Percentiles rank a stretch among this genome's conserved stretches.
Evolutionary conservation across 2,329 filamentous ascomycete species (phyloP).

Genomic region (Teratosphaeria zuluensis): DNA sequence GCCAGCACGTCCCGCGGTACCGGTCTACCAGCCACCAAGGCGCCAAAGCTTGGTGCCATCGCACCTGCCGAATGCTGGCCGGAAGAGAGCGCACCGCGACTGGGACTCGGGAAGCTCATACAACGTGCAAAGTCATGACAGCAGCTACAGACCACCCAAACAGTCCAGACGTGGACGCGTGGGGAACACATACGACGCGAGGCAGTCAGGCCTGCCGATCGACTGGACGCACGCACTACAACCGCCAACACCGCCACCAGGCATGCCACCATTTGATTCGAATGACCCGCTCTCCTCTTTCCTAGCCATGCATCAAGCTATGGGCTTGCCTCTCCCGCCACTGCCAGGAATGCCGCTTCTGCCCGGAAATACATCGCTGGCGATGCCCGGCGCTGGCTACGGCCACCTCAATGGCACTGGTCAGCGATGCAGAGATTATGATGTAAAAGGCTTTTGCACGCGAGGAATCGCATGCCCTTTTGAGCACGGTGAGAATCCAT

Average conservation of each 20-base stretch:
- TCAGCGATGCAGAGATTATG: constrained; percentile 59
- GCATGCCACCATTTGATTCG: constrained; percentile 47
- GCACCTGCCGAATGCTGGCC: constrained; percentile 26
- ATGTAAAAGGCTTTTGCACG: constrained; percentile 62
- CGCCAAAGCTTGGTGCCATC: constrained; percentile 17
- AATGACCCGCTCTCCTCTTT: constrained; percentile 54
- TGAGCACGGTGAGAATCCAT: constrained; percentile 52
- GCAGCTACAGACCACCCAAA: constrained; percentile 45
- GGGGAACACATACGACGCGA: constrained; percentile 16
- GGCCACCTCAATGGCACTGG: constrained; percentile 21
- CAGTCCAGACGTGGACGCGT: constrained; percentile 48
- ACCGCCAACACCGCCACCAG: constrained; percentile 32
- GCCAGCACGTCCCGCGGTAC: constrained; percentile 8
- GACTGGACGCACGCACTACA: constrained; percentile 7
- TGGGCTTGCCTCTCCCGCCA: constrained; percentile 31
- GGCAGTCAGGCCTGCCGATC: constrained; percentile 1
- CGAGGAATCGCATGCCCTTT: constrained; percentile 58
- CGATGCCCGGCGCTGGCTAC: constrained; percentile 2
- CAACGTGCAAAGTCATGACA: constrained; percentile 26
- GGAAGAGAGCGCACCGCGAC: constrained; percentile 51
- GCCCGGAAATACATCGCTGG: neutral
- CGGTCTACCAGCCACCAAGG: constrained; percentile 7
- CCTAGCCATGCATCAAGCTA: constrained; percentile 52
- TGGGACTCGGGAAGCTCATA: constrained; percentile 38
- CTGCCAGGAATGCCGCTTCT: constrained; percentile 27